A percentile compares a stretch with the other conserved stretches of the same genome.
Conservation (phyloP, 768 basidiomycete species). For the Gymnopilus dilepis region DNA sequence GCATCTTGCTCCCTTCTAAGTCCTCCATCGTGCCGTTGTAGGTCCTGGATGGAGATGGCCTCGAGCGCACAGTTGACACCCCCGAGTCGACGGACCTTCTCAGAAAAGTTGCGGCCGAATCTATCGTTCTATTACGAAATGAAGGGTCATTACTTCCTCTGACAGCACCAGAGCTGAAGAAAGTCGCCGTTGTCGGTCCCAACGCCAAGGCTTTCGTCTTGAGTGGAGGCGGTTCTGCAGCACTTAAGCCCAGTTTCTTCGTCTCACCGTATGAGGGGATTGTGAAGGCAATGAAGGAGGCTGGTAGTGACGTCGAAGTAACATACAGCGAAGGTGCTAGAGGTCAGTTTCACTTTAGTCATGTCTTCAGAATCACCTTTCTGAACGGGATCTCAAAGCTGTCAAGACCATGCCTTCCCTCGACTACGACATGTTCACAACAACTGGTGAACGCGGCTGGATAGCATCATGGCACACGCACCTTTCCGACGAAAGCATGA, state of each 20-base stretch:
- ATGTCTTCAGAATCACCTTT: not conserved
- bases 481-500: constrained; percentile 60
- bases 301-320: constrained; percentile 56
- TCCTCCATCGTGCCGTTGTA: constrained; percentile 26
- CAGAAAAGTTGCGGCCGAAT: constrained; percentile 68
- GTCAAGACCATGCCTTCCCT: constrained; percentile 70
- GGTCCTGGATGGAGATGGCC: constrained; percentile 74
- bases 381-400: constrained; percentile 43
- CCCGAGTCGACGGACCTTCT: constrained; percentile 67
- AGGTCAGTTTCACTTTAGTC: constrained; percentile 43
- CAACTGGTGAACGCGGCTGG: constrained; percentile 70
- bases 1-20: constrained; percentile 2
- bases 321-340: constrained; percentile 73
- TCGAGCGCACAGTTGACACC: constrained; percentile 66
- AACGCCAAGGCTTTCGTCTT: constrained; percentile 68
- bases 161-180: constrained; percentile 53
- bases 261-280: constrained; percentile 81
- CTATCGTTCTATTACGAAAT: constrained; percentile 82
- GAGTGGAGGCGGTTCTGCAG: constrained; percentile 76
- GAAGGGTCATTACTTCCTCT: constrained; percentile 59
- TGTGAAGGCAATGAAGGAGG: constrained; percentile 53
- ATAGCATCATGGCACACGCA: constrained; percentile 65
- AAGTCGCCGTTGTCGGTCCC: constrained; percentile 76
- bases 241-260: constrained; percentile 77
- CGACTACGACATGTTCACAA: constrained; percentile 67